These are phyloP conservation scores for Colletotrichum sp. DNA, from an alignment of 2,329 filamentous ascomycete species.

Conservation along the genomic window DNA sequence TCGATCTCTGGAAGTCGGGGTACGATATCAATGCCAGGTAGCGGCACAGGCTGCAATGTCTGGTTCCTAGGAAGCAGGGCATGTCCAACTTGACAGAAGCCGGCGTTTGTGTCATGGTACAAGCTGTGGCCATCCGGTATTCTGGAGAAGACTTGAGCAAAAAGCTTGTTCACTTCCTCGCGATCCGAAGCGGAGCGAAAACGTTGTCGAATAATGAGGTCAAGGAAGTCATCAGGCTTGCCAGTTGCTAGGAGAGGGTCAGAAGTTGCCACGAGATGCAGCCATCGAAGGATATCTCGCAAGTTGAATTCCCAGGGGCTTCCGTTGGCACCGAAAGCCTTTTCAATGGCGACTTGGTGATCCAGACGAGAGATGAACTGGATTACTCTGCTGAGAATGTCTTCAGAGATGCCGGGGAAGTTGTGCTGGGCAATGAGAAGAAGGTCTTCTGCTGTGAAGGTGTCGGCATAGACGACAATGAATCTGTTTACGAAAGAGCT, in stretches of 20 bases:
- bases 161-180: slow-evolving; percentile 68
- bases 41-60: slow-evolving; percentile 54
- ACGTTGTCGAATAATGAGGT: slow-evolving; percentile 84
- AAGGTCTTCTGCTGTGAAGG: slow-evolving; percentile 83
- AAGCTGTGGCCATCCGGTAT: slow-evolving; percentile 65
- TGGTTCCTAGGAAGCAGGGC: slow-evolving; percentile 70
- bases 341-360: slow-evolving; percentile 66
- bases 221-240: slow-evolving; percentile 74
- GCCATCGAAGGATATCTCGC: slow-evolving; percentile 87
- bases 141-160: slow-evolving; percentile 65
- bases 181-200: slow-evolving; percentile 80
- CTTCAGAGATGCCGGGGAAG: slow-evolving; percentile 67
- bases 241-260: slow-evolving; percentile 67
- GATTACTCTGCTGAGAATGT: slow-evolving; percentile 72
- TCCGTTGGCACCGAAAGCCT: slow-evolving; percentile 64
- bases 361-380: slow-evolving; percentile 84
- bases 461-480: slow-evolving; percentile 95
- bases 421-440: slow-evolving; percentile 80
- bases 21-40: slow-evolving; percentile 56
- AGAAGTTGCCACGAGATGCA: slow-evolving; percentile 70
- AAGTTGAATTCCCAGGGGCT: slow-evolving; percentile 97
- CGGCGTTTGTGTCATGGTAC: slow-evolving; percentile 71
- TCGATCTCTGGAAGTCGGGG: slow-evolving; percentile 76
- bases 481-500: slow-evolving; percentile 98
- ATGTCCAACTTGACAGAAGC: slow-evolving; percentile 79